Base-by-base conservation (phyloP, 2,329 filamentous ascomycete species). In the Thielaviopsis euricoi region DNA sequence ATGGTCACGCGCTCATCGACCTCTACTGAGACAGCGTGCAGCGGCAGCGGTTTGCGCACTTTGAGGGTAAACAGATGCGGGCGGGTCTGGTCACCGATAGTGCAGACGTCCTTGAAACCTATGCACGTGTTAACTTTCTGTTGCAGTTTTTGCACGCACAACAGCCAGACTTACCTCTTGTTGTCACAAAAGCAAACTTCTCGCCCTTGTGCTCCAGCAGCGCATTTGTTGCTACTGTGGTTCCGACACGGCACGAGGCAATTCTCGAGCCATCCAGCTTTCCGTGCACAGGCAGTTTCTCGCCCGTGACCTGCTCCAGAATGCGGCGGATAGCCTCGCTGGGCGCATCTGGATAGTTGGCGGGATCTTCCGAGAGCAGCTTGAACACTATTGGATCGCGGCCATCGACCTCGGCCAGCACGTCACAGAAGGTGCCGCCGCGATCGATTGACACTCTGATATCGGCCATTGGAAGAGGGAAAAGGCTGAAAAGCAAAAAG, bases 381-480 rank as follows among this genome's bases (percentile, higher is more conserved):
- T 94, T 94, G 71, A 93, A 89, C 58, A 93, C 76, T 55, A 89
- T 78, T 67, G 93, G 86, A 67, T 90, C 80, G 78, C 87, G 57
- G 78, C 87, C 63, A 76, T 83, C 64, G 79, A 86, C 80, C 65
- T 90, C 91, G 63, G 88, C 89, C 21, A 95, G 86, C 67, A 88
- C 95, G 71, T 95, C 89, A 46, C 89, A 95, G 68, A 95, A 95
- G 37, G 89, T 95, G 59, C 89, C 89, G 63, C 89, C 89, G 61
- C 89, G 83, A 65, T 80, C 78, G 60, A 89, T 89, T 63, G 85
- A 85, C 64, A 89, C 88, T 67, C 84, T 82, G 65, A 88, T 62
- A 52, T 48, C 54, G 19, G 54, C 19, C 37, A 48, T 50, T 6
- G 40, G 2, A 50, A 55, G 37, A 33, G 4, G 25, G 25, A 26